Base-by-base conservation (phyloP, 2,329 filamentous ascomycete genomes). In the Xylariaceae sp. region DNA sequence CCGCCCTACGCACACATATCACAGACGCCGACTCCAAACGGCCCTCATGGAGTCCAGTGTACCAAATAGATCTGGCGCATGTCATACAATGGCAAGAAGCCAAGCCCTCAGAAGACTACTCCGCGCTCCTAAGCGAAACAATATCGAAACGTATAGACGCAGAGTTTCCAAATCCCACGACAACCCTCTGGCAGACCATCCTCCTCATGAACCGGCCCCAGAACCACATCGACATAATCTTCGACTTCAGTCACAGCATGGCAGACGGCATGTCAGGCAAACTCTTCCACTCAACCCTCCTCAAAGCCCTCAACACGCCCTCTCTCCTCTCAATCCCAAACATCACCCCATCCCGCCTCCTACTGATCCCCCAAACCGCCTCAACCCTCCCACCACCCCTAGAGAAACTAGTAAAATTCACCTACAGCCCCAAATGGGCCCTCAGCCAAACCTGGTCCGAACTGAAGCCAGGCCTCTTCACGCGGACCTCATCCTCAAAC, bases 301-400 rank as follows among this genome's bases (percentile, higher is more conserved):
- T 67, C 45, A 51, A 59, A 49, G 58, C 44, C 7, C 64, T 68
- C 40, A 66, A 66, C 55, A 31, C 44, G 12, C 51, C 49, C 36
- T 50, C 61, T 48, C 51, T 63, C 49, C 54, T 49, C 42, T 33
- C 53, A 51, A 49, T 60, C 2, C 14, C 5, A 9, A 17, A 17
- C 17, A 58, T 12, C 47, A 58, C 65, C 27, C 55, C 58, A 31
- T 39, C 61, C 52, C 41, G 52, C n/a, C 40, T 55, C 14, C 54
- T 62, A 7, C 45, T 53, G 22, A 35, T 56, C 36, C 66, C 64
- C 41, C 47, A 45, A 33, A 59, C 64, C 44, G 58, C 64, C 36
- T 58, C 9, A 6, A 9, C 22, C 1, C 48, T 55, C 1, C 39
- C 47, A 3, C 44, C 44, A 3, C 47, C 53, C 2, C 17, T 43